These are phyloP conservation scores for Pythium scleroteichum DNA, from an alignment of 352 stramenopile genomes.

Conservation along the genomic window DNA sequence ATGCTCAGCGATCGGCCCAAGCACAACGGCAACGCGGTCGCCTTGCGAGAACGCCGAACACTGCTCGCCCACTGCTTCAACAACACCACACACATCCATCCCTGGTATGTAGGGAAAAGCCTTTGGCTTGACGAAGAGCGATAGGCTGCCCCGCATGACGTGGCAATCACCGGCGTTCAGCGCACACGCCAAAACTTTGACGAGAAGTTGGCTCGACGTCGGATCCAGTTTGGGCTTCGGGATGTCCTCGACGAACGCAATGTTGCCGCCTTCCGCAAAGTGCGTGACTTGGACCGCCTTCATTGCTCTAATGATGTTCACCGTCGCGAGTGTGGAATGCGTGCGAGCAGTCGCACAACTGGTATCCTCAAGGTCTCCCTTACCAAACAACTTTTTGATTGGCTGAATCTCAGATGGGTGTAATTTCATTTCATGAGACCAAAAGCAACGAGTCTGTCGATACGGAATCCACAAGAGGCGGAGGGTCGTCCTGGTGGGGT, in stretches of 20 bases:
- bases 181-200: slow-evolving; percentile 34
- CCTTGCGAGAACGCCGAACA: slow-evolving; percentile 33
- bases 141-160: slow-evolving; percentile 39
- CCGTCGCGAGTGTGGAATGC: slow-evolving; percentile 8
- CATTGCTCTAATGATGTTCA: no score
- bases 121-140: slow-evolving; percentile 42
- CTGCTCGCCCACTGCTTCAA: slow-evolving; percentile 33
- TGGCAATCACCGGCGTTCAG: slow-evolving; percentile 40
- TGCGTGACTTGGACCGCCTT: slow-evolving; percentile 43
- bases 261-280: slow-evolving; percentile 30
- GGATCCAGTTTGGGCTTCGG: slow-evolving; percentile 24
- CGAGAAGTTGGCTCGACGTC: slow-evolving; percentile 28
- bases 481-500: neutral
- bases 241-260: slow-evolving; percentile 28
- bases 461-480: slow-evolving; percentile 6
- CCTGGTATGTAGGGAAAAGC: slow-evolving; percentile 44
- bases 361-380: slow-evolving; percentile 22
- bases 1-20: slow-evolving; percentile 22
- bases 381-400: slow-evolving; percentile 29
- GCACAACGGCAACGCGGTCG: slow-evolving; percentile 36
- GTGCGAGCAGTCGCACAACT: neutral
- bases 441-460: slow-evolving; percentile 7
- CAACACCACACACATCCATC: slow-evolving; percentile 44
- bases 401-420: slow-evolving; percentile 1
- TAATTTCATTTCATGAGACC: no score